phyloP scores from a whole-genome alignment of 768 basidiomycete genomes.

The Mycena vitilis region DNA sequence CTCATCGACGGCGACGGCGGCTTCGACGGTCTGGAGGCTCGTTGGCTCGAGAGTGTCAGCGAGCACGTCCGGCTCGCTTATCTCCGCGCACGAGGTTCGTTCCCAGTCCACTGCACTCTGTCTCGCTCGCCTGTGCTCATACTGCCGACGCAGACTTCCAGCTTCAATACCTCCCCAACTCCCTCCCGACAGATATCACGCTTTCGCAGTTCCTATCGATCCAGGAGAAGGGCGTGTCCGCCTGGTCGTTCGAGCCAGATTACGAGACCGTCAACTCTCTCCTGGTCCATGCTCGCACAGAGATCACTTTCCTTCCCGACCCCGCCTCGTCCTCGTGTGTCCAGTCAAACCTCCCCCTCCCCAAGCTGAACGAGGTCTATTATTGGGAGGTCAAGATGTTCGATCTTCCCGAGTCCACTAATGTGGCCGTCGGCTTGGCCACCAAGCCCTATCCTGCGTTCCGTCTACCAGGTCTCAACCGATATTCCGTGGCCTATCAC shows the following conservation, averaged over 20 bases:
- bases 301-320: constrained; percentile 97
- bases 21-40: constrained; percentile 89
- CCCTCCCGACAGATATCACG: constrained; percentile 97
- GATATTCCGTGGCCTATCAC: constrained; percentile 93
- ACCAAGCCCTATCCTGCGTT: constrained; percentile 98
- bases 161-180: constrained; percentile 92
- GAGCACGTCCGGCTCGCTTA: constrained; percentile 80
- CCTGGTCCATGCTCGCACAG: constrained; percentile 94
- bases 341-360: constrained; percentile 95
- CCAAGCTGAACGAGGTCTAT: constrained; percentile 98
- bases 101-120: constrained; percentile 9
- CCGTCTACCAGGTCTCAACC: constrained; percentile 87
- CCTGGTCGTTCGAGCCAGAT: constrained; percentile 99
- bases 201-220: constrained; percentile 98
- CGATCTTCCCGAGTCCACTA: constrained; percentile 89
- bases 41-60: constrained; percentile 89
- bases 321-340: constrained; percentile 95
- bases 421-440: constrained; percentile 91
- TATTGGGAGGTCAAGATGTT: constrained; percentile 99
- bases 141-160: constrained; percentile 71
- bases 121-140: constrained; percentile 24
- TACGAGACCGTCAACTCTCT: constrained; percentile 94
- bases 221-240: constrained; percentile 99
- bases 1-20: constrained; percentile 93
- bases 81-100: constrained; percentile 86